Evolutionary conservation across 352 stramenopile genomes (phyloP).

Genomic region (Phytophthora tubulina): DNA sequence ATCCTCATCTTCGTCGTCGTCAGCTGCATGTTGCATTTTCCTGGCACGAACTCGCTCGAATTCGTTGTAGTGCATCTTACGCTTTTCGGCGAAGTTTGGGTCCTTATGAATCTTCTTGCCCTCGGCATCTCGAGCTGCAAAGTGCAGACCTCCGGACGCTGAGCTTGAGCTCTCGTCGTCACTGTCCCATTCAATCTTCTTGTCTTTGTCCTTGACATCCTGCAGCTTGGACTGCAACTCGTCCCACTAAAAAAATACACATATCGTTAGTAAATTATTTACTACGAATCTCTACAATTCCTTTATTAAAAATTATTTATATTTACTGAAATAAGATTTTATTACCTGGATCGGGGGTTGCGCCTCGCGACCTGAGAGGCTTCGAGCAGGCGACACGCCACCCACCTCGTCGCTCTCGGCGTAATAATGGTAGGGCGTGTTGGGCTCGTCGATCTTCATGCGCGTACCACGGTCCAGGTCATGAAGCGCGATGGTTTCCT

Average conservation of each 20-base stretch:
- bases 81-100: slow-evolving; percentile 74
- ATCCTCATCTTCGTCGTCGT: slow-evolving; percentile 55
- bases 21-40: slow-evolving; percentile 62
- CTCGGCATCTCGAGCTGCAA: slow-evolving; percentile 57
- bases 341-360: slow-evolving; percentile 56
- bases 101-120: slow-evolving; percentile 78
- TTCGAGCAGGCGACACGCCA: slow-evolving; percentile 57
- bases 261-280: slow-evolving; percentile 1
- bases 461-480: slow-evolving; percentile 92
- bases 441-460: slow-evolving; percentile 95
- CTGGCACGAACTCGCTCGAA: slow-evolving; percentile 78
- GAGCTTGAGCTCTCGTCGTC: slow-evolving; percentile 49
- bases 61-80: slow-evolving; percentile 89
- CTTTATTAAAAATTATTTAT: background rate
- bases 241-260: slow-evolving; percentile 52
- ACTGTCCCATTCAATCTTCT: slow-evolving; percentile 72
- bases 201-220: slow-evolving; percentile 52
- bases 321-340: slow-evolving; percentile 1
- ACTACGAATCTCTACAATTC: too few species aligned
- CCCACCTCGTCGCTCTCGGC: slow-evolving; percentile 41
- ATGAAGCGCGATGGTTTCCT: slow-evolving; percentile 92
- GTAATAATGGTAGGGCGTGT: slow-evolving; percentile 93
- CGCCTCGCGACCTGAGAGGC: slow-evolving; percentile 58
- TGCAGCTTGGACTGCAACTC: slow-evolving; percentile 79
- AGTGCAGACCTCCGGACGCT: slow-evolving; percentile 28